A percentile compares a stretch with the other conserved stretches of the same genome.
phyloP scores from a whole-genome alignment of 2,329 filamentous ascomycete genomes.

The Venturia carpophila region DNA sequence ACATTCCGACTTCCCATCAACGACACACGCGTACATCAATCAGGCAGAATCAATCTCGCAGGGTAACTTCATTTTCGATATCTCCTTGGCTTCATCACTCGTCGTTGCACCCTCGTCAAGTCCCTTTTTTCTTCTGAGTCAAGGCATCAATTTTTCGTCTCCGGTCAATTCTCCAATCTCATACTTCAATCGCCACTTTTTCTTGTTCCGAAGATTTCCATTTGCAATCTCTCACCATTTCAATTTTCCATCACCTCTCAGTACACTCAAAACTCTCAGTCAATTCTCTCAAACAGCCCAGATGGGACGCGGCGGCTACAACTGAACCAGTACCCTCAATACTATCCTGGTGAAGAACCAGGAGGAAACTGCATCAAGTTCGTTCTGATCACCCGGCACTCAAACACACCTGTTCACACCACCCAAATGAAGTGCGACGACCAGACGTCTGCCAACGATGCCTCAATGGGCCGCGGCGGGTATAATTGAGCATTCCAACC shows the following conservation, averaged over 20 bases:
- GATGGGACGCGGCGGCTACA: conserved; percentile 34
- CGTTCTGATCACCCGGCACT: no score
- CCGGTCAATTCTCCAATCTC: conserved; percentile 16
- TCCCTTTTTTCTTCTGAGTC: conserved; percentile 2
- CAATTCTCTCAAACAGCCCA: conserved; percentile 13
- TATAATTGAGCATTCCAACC: conserved; percentile 23
- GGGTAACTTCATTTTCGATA: conserved; percentile 10
- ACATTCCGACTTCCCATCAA: not conserved
- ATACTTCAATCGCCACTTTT: conserved; percentile 12
- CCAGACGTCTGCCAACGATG: conserved; percentile 15
- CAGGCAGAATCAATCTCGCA: conserved; percentile 14
- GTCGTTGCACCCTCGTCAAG: conserved; percentile 2
- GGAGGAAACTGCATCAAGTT: not conserved
- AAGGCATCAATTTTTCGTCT: conserved; percentile 13
- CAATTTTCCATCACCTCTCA: not conserved
- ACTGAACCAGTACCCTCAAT: conserved; percentile 24
- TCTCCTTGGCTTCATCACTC: not conserved
- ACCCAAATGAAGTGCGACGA: conserved; percentile 11
- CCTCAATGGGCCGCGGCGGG: conserved; percentile 22
- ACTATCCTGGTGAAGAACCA: no score
- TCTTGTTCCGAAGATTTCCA: not conserved
- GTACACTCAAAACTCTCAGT: not conserved
- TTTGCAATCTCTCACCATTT: not conserved
- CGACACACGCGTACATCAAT: conserved; percentile 5
- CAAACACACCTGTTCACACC: not conserved